A percentile compares a stretch with the other conserved stretches of the same genome.
Conservation (phyloP, 1,284 basidiomycete genomes). For the Chiua sp. region DNA sequence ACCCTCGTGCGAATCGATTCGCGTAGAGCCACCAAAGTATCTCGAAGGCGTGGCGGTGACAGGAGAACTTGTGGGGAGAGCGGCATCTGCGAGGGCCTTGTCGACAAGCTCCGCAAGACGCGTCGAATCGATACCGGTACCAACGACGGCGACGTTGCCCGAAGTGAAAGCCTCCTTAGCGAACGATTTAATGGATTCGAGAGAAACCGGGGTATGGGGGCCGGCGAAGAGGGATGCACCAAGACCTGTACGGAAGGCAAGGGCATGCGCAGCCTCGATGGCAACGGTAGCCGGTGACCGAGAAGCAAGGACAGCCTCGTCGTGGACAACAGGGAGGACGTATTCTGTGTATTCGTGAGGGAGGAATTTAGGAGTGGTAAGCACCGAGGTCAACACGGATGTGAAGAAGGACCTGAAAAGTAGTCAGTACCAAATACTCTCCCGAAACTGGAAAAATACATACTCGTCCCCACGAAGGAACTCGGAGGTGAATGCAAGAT, state of each 20-base stretch:
- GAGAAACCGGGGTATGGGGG: conserved; percentile 67
- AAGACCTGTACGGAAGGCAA: conserved; percentile 92
- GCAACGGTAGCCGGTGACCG: conserved; percentile 69
- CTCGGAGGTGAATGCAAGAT: conserved; percentile 92
- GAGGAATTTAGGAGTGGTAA: conserved; percentile 84
- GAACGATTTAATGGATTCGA: conserved; percentile 73
- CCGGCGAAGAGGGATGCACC: conserved; percentile 88
- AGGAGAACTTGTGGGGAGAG: conserved; percentile 47
- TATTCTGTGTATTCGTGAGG: conserved; percentile 89
- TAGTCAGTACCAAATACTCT: background rate
- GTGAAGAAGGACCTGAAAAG: conserved; percentile 80
- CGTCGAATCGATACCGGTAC: conserved; percentile 81
- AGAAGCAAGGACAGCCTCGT: conserved; percentile 69
- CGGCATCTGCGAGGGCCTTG: conserved; percentile 56
- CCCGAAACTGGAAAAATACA: conserved; percentile 43
- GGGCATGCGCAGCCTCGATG: conserved; percentile 82
- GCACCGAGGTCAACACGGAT: conserved; percentile 82
- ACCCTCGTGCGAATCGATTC: conserved; percentile 64
- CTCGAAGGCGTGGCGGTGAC: conserved; percentile 48
- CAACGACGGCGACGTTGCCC: conserved; percentile 84
- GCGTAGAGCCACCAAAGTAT: conserved; percentile 89
- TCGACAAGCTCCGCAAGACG: conserved; percentile 76
- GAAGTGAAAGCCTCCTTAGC: conserved; percentile 76
- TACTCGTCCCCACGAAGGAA: conserved; percentile 97
- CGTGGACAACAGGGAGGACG: conserved; percentile 64